Conservation (phyloP, 2,329 filamentous ascomycete genomes). For the Thelonectria rubi region DNA sequence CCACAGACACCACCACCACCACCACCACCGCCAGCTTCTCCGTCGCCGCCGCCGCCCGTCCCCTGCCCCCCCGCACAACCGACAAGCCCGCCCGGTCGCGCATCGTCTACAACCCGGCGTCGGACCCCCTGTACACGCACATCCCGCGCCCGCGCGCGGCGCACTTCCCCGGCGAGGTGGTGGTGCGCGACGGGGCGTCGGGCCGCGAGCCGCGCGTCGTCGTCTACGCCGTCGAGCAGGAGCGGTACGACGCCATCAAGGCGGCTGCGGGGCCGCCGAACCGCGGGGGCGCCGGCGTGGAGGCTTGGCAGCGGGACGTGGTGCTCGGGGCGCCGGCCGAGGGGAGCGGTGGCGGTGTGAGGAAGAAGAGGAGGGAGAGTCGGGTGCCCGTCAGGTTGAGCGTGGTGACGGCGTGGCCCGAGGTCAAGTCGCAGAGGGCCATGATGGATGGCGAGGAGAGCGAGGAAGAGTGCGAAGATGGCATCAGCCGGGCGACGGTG, state of each 20-base stretch:
- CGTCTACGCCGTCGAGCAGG: neutral
- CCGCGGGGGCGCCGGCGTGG: neutral
- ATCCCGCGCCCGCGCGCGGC: slow-evolving; percentile 21
- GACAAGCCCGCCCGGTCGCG: neutral
- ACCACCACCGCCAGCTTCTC: neutral
- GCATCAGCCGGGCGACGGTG: neutral
- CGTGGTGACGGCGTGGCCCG: neutral
- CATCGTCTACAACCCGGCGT: slow-evolving; percentile 25
- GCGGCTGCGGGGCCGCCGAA: neutral
- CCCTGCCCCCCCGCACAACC: neutral
- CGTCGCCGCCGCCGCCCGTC: neutral
- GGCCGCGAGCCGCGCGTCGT: neutral
- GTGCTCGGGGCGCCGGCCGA: neutral
- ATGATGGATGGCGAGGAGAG: neutral
- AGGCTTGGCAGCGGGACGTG: neutral
- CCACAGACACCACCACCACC: too few species aligned
- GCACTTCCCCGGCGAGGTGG: slow-evolving; percentile 24
- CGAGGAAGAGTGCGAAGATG: neutral
- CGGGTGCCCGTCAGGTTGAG: neutral
- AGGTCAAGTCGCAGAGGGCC: neutral
- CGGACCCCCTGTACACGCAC: slow-evolving; percentile 30
- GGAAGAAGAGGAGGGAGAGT: neutral
- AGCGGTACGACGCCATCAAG: neutral
- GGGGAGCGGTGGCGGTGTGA: neutral
- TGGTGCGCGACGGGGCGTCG: slow-evolving; percentile 15